Evolutionary conservation across 352 stramenopile genomes (phyloP), one percentile per base, ranked within the genome.

Genomic region (Phytophthora aleatoria): DNA sequence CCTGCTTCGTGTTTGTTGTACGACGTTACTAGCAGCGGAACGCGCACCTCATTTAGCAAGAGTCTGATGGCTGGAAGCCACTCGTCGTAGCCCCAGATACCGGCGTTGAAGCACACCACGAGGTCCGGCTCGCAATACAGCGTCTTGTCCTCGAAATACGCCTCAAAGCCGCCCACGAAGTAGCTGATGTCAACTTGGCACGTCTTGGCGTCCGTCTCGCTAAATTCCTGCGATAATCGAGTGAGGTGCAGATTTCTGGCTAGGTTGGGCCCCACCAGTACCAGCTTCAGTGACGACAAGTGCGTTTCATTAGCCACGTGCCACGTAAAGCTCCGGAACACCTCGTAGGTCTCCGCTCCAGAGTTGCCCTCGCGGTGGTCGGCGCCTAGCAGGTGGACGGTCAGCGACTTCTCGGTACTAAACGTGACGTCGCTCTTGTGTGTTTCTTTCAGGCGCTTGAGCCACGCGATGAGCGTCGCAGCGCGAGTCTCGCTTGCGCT

Each of bases 21-120:
- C 36, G 80, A 92, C 31, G 88, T 96, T 52, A 96, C 75, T 47
- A 96, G 57, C 42, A 93, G 65, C 28, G 87, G 87, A 35, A 81
- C 74, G 26, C 69, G 57, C 13, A 88, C 69, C 20, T 78, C 76
- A 30, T 73, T 64, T 42, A 94, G 72, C 51, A 95, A 79, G 39
- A 89, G 61, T 48, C 61, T 58, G 24, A 96, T 76, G 16, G 87
- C 87, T 20, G 87, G 87, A 8, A 91, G 53, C 88, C 88, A 96
- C 60, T 93, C 75, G 61, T 96, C 85, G 62, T 96, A 96, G 39
- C 88, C 88, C 88, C 88, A 96, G 27, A 96, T 83, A 4, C 88
- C 88, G 12, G 88, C 88, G 47, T 96, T 95, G 57, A 95, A 96
- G 57, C 83, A 93, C 39, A 92, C 81, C 1, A 78, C 75, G 5